Percentiles rank a stretch among this genome's conserved stretches.
Evolutionary conservation across 352 stramenopile genomes (phyloP).

Genomic region (Phytophthora crassamura): DNA sequence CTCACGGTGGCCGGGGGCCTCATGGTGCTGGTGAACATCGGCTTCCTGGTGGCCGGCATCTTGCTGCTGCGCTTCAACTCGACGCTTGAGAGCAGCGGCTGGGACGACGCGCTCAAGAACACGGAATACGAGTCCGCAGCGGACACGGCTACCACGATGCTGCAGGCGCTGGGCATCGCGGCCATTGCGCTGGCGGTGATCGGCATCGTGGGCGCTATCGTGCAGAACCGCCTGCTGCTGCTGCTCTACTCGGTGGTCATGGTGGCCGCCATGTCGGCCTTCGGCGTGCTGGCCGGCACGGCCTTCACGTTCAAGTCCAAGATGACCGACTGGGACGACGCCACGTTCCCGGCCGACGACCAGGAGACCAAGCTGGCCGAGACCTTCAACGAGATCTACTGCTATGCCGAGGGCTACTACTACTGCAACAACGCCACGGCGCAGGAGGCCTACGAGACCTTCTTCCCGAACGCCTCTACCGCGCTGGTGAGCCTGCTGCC

Average conservation of each 20-base stretch:
- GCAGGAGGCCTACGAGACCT: constrained; percentile 60
- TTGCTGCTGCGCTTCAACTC: constrained; percentile 72
- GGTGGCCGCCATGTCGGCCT: constrained; percentile 73
- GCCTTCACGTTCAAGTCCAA: constrained; percentile 80
- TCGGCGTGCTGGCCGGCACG: constrained; percentile 70
- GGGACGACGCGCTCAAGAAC: constrained; percentile 74
- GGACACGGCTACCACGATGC: constrained; percentile 47
- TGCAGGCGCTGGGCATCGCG: constrained; percentile 59
- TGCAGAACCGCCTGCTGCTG: constrained; percentile 74
- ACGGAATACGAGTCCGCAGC: constrained; percentile 72
- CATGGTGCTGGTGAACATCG: constrained; percentile 80
- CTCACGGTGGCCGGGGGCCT: constrained; percentile 58
- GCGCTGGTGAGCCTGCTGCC: constrained; percentile 54
- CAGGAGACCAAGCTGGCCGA: constrained; percentile 66
- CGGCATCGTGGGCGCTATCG: constrained; percentile 69
- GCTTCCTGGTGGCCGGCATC: constrained; percentile 67
- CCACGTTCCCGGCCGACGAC: constrained; percentile 56
- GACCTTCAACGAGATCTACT: constrained; percentile 87
- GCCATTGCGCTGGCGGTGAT: constrained; percentile 68
- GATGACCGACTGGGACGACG: constrained; percentile 62
- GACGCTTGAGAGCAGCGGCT: constrained; percentile 67
- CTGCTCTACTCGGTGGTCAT: constrained; percentile 79
- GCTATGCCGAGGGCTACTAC: constrained; percentile 84
- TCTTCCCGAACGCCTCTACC: constrained; percentile 58
- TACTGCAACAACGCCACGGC: constrained; percentile 85